Base-by-base conservation (phyloP, 139 green algal genomes). In the Desmodesmus armatus region DNA sequence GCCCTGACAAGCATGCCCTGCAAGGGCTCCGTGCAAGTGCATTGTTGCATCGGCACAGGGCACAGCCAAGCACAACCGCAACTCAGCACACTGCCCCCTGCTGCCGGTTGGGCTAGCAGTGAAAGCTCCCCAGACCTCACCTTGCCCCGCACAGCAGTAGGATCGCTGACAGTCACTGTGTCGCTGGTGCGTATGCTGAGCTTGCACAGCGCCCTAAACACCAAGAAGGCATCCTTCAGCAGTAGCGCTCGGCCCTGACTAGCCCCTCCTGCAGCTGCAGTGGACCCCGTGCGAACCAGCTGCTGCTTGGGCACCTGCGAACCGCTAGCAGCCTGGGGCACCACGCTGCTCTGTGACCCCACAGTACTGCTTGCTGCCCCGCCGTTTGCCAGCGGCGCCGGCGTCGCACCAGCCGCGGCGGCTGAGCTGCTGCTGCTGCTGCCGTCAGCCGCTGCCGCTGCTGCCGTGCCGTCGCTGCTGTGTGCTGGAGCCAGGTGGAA, bases 131-230 rank as follows among this genome's bases (percentile, higher is more conserved):
- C 39, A 0, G 17, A 9, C 62, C 58, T 33, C 67, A 92, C 87
- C 89, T 97, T 96, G 72, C 91, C 93, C 27, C 89, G 89, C 25
- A 96, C 78, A 11, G 93, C 94, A 1, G 94, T 94, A 25, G 91
- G 82, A 76, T 98, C 95, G 27, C 89, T 88, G 27, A 88, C 87
- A 0, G 88, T 84, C 3, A 88, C 73, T 2, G 80, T 74, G 60
- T 96, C 92, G 9, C 90, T 89, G 25, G 91, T 96, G 27, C 94
- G 90, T 39, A 97, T 98, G 72, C 93, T 97, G 58, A 99, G 94
- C 91, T 98, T 99, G 91, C 98, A 99, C 75, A 99, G 93, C 39
- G 97, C 95, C 1, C 98, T 88, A 86, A 99, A 99, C 51, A 99
- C 96, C 39, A 99, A 89, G 91, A 97, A 99, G 3, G 96, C 97